phyloP scores from a whole-genome alignment of 73 alveolate genomes.

The Stentor roeselii region DNA sequence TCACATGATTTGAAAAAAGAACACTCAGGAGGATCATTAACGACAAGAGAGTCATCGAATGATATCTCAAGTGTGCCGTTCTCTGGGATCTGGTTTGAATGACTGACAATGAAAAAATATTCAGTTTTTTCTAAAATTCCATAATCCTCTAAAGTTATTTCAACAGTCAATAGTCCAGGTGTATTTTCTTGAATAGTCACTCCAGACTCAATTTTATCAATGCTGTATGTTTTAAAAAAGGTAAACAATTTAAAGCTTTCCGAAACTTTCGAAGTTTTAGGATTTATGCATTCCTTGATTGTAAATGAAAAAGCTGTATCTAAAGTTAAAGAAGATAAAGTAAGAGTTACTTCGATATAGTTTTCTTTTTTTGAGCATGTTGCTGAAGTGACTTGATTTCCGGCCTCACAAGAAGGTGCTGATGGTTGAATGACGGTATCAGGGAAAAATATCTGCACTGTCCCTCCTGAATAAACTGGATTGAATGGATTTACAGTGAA shows the following conservation, averaged over 20 bases:
- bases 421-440: background rate
- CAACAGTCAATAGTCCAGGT: background rate
- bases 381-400: background rate
- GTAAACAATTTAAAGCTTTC: conserved; percentile 3
- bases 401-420: background rate
- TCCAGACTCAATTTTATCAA: background rate
- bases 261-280: background rate
- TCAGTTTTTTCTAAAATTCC: too few relatives aligned
- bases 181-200: background rate
- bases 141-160: background rate
- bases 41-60: too few relatives aligned
- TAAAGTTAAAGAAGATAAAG: background rate
- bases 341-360: too few relatives aligned
- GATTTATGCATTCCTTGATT: background rate
- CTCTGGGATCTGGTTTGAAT: too few relatives aligned
- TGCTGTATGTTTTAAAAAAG: background rate
- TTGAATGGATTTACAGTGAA: background rate
- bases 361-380: background rate
- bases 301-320: background rate
- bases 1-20: too few relatives aligned
- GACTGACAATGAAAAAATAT: too few relatives aligned
- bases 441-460: background rate
- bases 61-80: too few relatives aligned
- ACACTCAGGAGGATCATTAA: too few relatives aligned
- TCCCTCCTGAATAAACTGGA: background rate